Evolutionary conservation across 768 basidiomycete genomes (phyloP).

Genomic region (Fomitopsis serialis): DNA sequence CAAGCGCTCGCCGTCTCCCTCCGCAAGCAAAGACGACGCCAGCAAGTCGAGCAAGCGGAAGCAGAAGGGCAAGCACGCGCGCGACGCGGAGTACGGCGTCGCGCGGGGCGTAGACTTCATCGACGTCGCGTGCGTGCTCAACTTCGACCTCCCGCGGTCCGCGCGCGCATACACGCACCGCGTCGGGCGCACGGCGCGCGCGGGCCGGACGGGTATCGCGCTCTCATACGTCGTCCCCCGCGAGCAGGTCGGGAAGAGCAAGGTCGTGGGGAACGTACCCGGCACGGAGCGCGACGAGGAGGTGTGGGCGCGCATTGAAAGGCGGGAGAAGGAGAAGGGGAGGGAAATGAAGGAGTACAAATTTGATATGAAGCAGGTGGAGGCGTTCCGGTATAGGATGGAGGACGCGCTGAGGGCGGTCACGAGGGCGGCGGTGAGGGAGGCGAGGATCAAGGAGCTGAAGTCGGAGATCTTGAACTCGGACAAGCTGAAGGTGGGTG

Average conservation of each 20-base stretch:
- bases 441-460: slow-evolving; percentile 91
- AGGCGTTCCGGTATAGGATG: slow-evolving; percentile 97
- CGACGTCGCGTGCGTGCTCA: slow-evolving; percentile 94
- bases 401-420: slow-evolving; percentile 90
- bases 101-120: slow-evolving; percentile 96
- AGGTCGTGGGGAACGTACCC: slow-evolving; percentile 62
- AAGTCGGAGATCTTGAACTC: slow-evolving; percentile 92
- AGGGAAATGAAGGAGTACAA: slow-evolving; percentile 78
- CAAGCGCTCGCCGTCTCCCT: slow-evolving; percentile 41
- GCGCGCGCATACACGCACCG: slow-evolving; percentile 90
- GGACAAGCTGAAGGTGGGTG: slow-evolving; percentile 86
- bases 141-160: slow-evolving; percentile 93
- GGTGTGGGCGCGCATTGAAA: slow-evolving; percentile 73
- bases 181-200: slow-evolving; percentile 94
- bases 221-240: slow-evolving; percentile 81
- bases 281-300: slow-evolving; percentile 72
- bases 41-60: slow-evolving; percentile 48
- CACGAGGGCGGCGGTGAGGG: slow-evolving; percentile 79
- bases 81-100: slow-evolving; percentile 84
- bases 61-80: slow-evolving; percentile 32
- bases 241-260: slow-evolving; percentile 67
- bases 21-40: slow-evolving; percentile 7
- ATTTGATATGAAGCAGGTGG: slow-evolving; percentile 94
- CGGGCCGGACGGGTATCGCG: slow-evolving; percentile 88
- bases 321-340: slow-evolving; percentile 57